Conservation (phyloP, 495 filamentous ascomycete species). For the Neurospora africana region DNA sequence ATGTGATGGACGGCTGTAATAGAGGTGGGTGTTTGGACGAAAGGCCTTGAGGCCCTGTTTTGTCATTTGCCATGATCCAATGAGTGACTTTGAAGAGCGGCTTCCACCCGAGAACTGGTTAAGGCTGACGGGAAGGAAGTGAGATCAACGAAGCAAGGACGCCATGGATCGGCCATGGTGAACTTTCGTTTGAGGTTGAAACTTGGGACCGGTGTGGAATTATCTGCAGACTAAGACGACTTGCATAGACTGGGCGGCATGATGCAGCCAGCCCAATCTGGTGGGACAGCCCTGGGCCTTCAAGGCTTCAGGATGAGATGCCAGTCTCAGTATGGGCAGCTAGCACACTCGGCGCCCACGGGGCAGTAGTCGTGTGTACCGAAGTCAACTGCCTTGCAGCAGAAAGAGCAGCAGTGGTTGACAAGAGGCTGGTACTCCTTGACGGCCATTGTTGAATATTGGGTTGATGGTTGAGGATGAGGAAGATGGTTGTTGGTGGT, state of each 20-base stretch:
- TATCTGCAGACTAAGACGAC: not conserved
- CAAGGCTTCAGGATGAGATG: not conserved
- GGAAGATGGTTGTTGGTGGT: not conserved
- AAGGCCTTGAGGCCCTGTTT: not conserved
- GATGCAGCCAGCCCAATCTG: constrained; percentile 20
- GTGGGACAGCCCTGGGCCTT: constrained; percentile 4
- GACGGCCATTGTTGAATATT: constrained; percentile 33
- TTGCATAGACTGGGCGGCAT: not conserved
- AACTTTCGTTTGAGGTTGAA: not conserved
- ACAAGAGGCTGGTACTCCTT: constrained; percentile 35
- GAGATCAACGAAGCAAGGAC: not conserved
- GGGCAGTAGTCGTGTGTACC: constrained; percentile 44
- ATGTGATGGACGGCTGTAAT: not conserved
- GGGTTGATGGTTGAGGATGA: not conserved
- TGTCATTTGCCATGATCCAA: not conserved
- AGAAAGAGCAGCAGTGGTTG: constrained; percentile 42
- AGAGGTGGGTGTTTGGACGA: not conserved
- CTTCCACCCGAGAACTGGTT: not conserved
- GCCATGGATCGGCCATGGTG: not conserved
- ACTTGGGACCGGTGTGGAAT: not conserved
- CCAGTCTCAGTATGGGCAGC: constrained; percentile 31
- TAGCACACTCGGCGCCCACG: constrained; percentile 28
- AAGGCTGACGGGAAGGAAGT: not conserved
- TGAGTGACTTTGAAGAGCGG: not conserved
- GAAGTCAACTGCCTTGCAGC: constrained; percentile 43